Evolutionary conservation across 2,329 filamentous ascomycete genomes (phyloP), one percentile per base, ranked within the genome.

Genomic region (Cladosporium sp.): DNA sequence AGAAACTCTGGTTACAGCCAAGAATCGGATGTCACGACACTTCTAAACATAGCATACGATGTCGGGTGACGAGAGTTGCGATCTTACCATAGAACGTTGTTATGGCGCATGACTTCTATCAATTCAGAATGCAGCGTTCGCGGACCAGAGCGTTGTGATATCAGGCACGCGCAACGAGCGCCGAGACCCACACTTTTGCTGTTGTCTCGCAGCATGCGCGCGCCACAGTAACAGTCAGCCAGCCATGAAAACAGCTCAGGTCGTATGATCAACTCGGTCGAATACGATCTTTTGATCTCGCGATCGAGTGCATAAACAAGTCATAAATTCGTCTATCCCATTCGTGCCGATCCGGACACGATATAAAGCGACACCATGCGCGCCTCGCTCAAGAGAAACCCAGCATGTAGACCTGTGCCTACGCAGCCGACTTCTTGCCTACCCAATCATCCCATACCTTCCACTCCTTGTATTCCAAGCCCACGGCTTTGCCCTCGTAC

Each of bases 401-500:
- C 28, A 4, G 25, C 38, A 20, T 34, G 30, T 12, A 34, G 30
- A 5, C 8, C 4, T 8, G 2, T 2, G 2, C 12, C 14, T n/a
- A 55, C 5, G 25, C 12, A 34, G 37, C 17, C 30, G 40, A 15
- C 40, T 56, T 59, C 64, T 68, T 65, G 59, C 80, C 77, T 19
- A 86, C 83, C 88, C 90, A 94, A 15, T 87, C 82, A 71, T 85
- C 84, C 90, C 92, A 97, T 65, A 82, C 82, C 78, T 84, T 87
- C 82, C 87, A 97, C 67, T 93, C 89, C 1, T 73, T 74, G 72
- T 90, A 96, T 51, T 75, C 79, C 60, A 94, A 73, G 58, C 79
- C 86, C 57, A 87, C 83, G 78, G 90, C 92, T 75, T 86, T 86
- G 19, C 94, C 94, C 74, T 94, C 90, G 73, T 97, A 99, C 66